A percentile compares a stretch with the other conserved stretches of the same genome.
Evolutionary conservation across 305 asterid species (phyloP).

Genomic region (Plantago coronopus): DNA sequence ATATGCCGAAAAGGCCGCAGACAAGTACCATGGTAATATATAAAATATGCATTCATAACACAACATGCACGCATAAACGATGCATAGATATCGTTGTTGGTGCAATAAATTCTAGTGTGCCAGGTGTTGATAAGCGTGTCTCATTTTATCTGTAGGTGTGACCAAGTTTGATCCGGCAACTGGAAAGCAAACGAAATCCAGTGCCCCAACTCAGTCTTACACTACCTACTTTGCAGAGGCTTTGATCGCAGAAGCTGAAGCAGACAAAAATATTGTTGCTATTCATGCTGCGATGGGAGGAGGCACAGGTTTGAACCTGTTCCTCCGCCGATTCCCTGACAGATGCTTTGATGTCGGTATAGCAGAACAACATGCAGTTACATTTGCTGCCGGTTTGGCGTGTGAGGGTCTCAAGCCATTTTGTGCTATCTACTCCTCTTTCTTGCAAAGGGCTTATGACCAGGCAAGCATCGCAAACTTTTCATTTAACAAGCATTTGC

Average conservation of each 20-base stretch:
- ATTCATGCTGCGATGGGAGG: constrained; percentile 99
- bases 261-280: constrained; percentile 73
- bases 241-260: constrained; percentile 86
- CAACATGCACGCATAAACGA: background rate
- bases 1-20: constrained; percentile 90
- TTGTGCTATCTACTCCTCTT: constrained; percentile 89
- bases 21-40: constrained; percentile 79
- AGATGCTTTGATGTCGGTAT: constrained; percentile 94
- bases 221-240: constrained; percentile 94
- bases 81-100: too few relatives aligned
- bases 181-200: constrained; percentile 85
- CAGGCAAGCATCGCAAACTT: constrained; percentile 51
- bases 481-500: background rate
- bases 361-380: constrained; percentile 96
- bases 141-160: constrained; percentile 52
- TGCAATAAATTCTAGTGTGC: background rate
- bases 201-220: constrained; percentile 71
- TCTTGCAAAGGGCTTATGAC: constrained; percentile 90
- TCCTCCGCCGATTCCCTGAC: constrained; percentile 73
- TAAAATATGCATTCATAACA: background rate
- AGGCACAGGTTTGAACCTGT: constrained; percentile 88
- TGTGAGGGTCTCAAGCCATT: constrained; percentile 98
- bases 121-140: background rate
- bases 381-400: constrained; percentile 98
- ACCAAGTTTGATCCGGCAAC: constrained; percentile 92